Evolutionary conservation across 2,329 filamentous ascomycete genomes (phyloP).

Genomic region (Colletotrichum siamense): DNA sequence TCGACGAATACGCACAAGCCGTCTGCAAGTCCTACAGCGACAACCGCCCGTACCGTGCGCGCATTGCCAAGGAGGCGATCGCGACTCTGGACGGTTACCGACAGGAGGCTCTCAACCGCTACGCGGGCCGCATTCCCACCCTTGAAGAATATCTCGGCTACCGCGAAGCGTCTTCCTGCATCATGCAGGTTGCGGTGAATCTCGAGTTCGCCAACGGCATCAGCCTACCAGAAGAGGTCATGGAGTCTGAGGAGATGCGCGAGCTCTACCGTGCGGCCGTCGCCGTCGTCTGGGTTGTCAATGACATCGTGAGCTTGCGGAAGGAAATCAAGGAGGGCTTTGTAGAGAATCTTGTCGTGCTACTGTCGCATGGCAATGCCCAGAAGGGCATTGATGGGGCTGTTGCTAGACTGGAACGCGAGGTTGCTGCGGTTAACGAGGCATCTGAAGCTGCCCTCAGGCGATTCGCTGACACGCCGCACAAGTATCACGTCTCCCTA

Average conservation of each 20-base stretch:
- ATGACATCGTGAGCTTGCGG: slow-evolving; percentile 2
- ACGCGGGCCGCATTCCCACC: not conserved
- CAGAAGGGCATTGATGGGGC: not conserved
- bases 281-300: slow-evolving; percentile 1
- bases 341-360: slow-evolving; percentile 6
- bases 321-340: slow-evolving; percentile 12
- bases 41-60: not conserved
- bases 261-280: slow-evolving; percentile 4
- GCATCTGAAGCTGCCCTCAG: not conserved
- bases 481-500: not conserved
- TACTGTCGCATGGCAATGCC: not conserved
- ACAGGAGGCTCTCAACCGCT: slow-evolving; percentile 1
- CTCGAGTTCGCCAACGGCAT: slow-evolving; percentile 8
- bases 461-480: not conserved
- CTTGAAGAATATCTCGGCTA: not conserved
- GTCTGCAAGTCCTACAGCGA: not conserved
- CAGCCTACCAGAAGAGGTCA: slow-evolving; percentile 1
- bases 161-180: slow-evolving; percentile 4
- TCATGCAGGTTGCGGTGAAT: slow-evolving; percentile 5
- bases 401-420: not conserved
- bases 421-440: not conserved
- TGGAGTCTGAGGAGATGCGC: not conserved
- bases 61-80: not conserved
- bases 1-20: not conserved
- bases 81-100: not conserved